phyloP scores from a whole-genome alignment of 371 early-diverging fungal genomes.

The Synchytrium microbalum region DNA sequence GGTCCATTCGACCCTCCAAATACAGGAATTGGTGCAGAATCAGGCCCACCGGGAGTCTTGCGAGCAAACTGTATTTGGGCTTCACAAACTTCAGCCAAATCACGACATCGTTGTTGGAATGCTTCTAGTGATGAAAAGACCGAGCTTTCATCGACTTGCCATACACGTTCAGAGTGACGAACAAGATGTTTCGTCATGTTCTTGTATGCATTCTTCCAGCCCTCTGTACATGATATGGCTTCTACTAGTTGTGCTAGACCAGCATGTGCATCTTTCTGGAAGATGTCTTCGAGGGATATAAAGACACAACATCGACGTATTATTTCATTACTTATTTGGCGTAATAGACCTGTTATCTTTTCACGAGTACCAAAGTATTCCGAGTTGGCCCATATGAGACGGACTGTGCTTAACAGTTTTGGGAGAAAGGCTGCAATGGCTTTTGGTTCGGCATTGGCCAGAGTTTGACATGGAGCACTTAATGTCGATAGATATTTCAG shows the following conservation, averaged over 20 bases:
- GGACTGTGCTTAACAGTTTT: constrained; percentile 35
- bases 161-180: constrained; percentile 24
- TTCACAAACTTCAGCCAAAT: constrained; percentile 49
- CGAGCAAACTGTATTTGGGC: constrained; percentile 54
- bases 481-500: constrained; percentile 43
- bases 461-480: constrained; percentile 31
- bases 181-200: constrained; percentile 32
- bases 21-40: constrained; percentile 43
- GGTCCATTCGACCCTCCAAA: constrained; percentile 47
- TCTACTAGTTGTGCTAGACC: constrained; percentile 42
- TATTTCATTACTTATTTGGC: constrained; percentile 51
- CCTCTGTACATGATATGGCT: constrained; percentile 46
- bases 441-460: constrained; percentile 41
- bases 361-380: constrained; percentile 46
- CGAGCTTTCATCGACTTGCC: constrained; percentile 53
- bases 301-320: constrained; percentile 44
- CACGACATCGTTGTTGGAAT: constrained; percentile 49
- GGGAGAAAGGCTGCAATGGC: constrained; percentile 37
- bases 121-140: constrained; percentile 57
- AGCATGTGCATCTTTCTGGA: constrained; percentile 43
- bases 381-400: constrained; percentile 53
- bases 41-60: constrained; percentile 33
- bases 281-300: constrained; percentile 48
- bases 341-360: constrained; percentile 40
- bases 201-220: constrained; percentile 47